Evolutionary conservation across 2,329 filamentous ascomycete species (phyloP).

Genomic region (Colletotrichum aenigma): DNA sequence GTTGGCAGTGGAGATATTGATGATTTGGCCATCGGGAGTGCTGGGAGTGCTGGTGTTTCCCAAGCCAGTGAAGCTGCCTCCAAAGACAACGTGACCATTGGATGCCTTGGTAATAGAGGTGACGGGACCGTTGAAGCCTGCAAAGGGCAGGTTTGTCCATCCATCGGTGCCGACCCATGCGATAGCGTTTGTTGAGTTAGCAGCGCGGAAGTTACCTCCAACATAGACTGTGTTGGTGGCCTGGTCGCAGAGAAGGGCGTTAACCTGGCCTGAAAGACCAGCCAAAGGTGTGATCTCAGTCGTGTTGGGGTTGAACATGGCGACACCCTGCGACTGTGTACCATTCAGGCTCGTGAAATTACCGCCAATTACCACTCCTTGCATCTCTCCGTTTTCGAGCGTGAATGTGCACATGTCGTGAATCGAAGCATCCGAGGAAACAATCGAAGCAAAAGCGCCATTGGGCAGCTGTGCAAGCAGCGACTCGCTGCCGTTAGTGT

Average conservation of each 20-base stretch:
- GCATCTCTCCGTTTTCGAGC: slow-evolving; percentile 66
- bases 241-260: slow-evolving; percentile 81
- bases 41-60: slow-evolving; percentile 77
- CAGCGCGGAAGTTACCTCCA: slow-evolving; percentile 82
- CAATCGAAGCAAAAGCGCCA: slow-evolving; percentile 77
- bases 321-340: slow-evolving; percentile 77
- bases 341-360: slow-evolving; percentile 93
- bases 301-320: slow-evolving; percentile 78
- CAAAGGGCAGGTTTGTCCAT: slow-evolving; percentile 86
- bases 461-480: slow-evolving; percentile 85
- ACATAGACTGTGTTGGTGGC: slow-evolving; percentile 83
- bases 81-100: slow-evolving; percentile 89
- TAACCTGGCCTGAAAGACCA: slow-evolving; percentile 85
- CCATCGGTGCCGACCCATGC: slow-evolving; percentile 72
- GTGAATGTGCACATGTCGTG: slow-evolving; percentile 85
- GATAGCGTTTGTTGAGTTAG: slow-evolving; percentile 88
- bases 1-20: slow-evolving; percentile 83
- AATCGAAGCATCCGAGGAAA: slow-evolving; percentile 83
- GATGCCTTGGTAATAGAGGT: slow-evolving; percentile 80
- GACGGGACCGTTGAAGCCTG: slow-evolving; percentile 93
- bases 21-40: slow-evolving; percentile 73
- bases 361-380: slow-evolving; percentile 84
- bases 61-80: slow-evolving; percentile 85
- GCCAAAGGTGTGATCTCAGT: slow-evolving; percentile 73
- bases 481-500: slow-evolving; percentile 78